A percentile compares a stretch with the other conserved stretches of the same genome.
Conservation (phyloP, 2,329 filamentous ascomycete genomes). For the Trichoderma sp. region DNA sequence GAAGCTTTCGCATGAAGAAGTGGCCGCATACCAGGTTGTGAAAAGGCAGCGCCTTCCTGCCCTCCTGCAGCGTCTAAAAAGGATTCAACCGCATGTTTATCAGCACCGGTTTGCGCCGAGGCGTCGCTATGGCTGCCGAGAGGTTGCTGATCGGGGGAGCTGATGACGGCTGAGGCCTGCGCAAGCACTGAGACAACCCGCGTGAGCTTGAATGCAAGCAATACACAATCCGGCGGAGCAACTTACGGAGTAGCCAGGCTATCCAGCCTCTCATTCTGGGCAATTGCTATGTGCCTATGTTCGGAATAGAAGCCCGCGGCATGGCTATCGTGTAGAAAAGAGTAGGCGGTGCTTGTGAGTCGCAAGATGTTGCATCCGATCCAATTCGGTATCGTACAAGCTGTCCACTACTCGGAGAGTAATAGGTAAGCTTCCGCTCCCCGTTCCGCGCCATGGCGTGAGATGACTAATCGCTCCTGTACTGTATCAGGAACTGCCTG, state of each 20-base stretch:
- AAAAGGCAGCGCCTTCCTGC: constrained; percentile 27
- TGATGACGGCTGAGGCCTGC: constrained; percentile 41
- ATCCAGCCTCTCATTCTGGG: constrained; percentile 41
- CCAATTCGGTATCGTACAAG: constrained; percentile 16
- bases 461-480: constrained; percentile 1
- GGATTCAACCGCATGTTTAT: constrained; percentile 33
- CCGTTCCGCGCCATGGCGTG: not conserved
- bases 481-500: constrained; percentile 1
- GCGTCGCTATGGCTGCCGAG: constrained; percentile 33
- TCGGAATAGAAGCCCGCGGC: constrained; percentile 26
- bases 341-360: not conserved
- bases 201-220: constrained; percentile 25
- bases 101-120: constrained; percentile 28
- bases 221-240: constrained; percentile 2
- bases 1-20: not conserved
- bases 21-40: constrained; percentile 38
- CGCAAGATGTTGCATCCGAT: constrained; percentile 14
- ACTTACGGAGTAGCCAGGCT: constrained; percentile 44
- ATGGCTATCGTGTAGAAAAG: constrained; percentile 26
- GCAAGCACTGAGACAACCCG: constrained; percentile 41
- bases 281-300: constrained; percentile 35
- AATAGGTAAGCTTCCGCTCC: constrained; percentile 5
- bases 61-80: constrained; percentile 33
- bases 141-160: constrained; percentile 40
- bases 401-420: constrained; percentile 19